Evolutionary conservation across 2,329 filamentous ascomycete genomes (phyloP).

Genomic region (Curvularia eragrostidis): DNA sequence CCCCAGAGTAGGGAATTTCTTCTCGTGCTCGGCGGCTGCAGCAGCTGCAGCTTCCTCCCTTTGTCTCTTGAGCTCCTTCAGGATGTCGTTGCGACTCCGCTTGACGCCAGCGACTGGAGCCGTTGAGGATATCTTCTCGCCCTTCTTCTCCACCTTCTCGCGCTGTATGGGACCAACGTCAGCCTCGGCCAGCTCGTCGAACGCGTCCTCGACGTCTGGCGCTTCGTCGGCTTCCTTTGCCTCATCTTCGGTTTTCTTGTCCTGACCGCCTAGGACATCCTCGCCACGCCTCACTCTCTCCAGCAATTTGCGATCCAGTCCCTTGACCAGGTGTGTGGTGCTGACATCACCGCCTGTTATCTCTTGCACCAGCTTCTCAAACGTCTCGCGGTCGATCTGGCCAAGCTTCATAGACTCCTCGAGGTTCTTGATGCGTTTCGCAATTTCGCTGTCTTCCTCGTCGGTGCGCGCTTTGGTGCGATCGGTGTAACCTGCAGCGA

Average conservation of each 20-base stretch:
- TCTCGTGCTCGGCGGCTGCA: conserved; percentile 51
- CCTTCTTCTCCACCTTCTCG: conserved; percentile 63
- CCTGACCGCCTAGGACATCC: conserved; percentile 48
- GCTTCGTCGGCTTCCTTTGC: conserved; percentile 33
- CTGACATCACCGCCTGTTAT: conserved; percentile 81
- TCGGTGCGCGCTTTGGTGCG: conserved; percentile 70
- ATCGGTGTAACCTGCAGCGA: conserved; percentile 83
- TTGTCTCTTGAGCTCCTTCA: conserved; percentile 65
- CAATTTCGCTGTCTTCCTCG: conserved; percentile 62
- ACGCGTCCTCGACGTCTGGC: conserved; percentile 53
- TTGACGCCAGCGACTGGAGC: conserved; percentile 57
- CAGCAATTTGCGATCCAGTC: conserved; percentile 83
- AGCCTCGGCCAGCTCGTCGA: conserved; percentile 65
- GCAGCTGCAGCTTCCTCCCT: conserved; percentile 54
- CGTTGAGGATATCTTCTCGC: conserved; percentile 54
- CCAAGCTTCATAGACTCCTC: conserved; percentile 83
- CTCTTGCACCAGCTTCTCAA: conserved; percentile 74
- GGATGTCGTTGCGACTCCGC: conserved; percentile 64
- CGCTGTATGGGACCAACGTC: conserved; percentile 72
- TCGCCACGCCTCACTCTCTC: conserved; percentile 73
- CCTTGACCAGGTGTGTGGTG: conserved; percentile 89
- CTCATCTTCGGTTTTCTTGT: conserved; percentile 46
- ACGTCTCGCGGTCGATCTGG: conserved; percentile 80
- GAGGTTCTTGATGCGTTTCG: conserved; percentile 74
- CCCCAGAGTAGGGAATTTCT: conserved; percentile 57